phyloP scores from a whole-genome alignment of 2,329 filamentous ascomycete species.

The Zymoseptoria brevis region DNA sequence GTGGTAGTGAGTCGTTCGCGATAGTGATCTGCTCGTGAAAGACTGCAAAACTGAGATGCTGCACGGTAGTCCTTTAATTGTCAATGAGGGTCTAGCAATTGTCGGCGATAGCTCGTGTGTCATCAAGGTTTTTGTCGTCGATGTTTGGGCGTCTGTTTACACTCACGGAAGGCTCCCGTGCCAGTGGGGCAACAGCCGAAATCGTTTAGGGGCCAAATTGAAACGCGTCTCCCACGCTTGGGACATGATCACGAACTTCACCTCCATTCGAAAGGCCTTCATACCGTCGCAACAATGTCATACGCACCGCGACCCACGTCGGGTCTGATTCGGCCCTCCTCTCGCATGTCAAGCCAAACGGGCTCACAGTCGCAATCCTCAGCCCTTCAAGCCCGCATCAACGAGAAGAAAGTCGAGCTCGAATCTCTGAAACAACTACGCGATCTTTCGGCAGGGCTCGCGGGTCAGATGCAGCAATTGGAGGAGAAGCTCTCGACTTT shows the following conservation, averaged over 20 bases:
- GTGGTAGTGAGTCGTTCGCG: neutral
- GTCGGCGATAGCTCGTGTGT: neutral
- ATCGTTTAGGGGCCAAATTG: too few relatives aligned
- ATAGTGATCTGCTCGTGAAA: neutral
- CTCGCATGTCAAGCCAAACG: conserved; percentile 14
- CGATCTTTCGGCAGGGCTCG: conserved; percentile 69
- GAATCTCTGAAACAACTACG: conserved; percentile 70
- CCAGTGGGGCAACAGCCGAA: neutral
- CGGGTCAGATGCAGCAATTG: conserved; percentile 72
- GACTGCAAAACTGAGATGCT: neutral
- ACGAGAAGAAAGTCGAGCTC: conserved; percentile 78
- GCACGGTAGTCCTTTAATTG: neutral
- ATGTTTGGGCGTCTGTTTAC: neutral
- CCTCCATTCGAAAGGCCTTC: neutral
- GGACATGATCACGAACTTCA: neutral
- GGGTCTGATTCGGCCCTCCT: conserved; percentile 42
- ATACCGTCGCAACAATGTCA: conserved; percentile 23
- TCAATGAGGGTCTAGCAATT: neutral
- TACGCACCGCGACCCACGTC: conserved; percentile 33
- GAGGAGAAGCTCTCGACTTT: conserved; percentile 71
- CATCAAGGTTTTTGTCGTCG: neutral
- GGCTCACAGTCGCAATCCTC: conserved; percentile 49
- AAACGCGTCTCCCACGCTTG: neutral
- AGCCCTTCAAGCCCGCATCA: conserved; percentile 64
- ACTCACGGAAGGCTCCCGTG: neutral